Conservation (phyloP, 2,329 filamentous ascomycete genomes). For the Tolypocladium tropicale region DNA sequence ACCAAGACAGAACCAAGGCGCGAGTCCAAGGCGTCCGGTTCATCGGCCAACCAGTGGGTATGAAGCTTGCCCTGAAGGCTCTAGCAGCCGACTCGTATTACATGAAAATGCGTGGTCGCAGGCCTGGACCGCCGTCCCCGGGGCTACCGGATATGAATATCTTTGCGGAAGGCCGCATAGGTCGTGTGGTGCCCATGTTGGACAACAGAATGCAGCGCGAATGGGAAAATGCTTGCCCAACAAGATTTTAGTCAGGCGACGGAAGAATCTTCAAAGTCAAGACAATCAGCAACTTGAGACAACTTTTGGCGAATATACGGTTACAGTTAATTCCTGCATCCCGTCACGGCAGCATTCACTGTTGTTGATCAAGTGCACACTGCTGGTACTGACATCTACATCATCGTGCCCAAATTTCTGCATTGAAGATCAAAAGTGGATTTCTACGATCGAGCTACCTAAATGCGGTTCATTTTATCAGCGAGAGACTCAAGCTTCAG, state of each 20-base stretch:
- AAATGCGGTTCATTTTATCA: background rate
- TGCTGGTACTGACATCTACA: background rate
- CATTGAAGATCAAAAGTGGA: background rate
- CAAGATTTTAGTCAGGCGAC: background rate
- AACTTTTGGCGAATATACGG: background rate
- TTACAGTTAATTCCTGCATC: background rate
- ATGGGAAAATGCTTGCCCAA: background rate
- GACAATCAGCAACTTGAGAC: background rate
- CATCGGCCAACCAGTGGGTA: background rate
- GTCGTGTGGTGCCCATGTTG: background rate
- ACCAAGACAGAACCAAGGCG: background rate
- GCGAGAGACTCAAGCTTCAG: too few species aligned
- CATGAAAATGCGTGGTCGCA: background rate
- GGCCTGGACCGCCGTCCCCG: background rate
- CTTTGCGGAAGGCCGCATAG: background rate
- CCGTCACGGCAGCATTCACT: background rate
- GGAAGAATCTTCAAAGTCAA: background rate
- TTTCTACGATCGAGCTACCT: background rate
- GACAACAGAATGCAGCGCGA: background rate
- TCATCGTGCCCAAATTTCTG: background rate
- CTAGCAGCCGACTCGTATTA: background rate
- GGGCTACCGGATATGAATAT: background rate
- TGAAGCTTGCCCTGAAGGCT: background rate
- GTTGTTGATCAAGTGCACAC: background rate
- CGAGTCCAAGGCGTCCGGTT: background rate